These are phyloP conservation scores for Auriscalpium microsporum DNA, from an alignment of 768 basidiomycete genomes.

Conservation along the genomic window DNA sequence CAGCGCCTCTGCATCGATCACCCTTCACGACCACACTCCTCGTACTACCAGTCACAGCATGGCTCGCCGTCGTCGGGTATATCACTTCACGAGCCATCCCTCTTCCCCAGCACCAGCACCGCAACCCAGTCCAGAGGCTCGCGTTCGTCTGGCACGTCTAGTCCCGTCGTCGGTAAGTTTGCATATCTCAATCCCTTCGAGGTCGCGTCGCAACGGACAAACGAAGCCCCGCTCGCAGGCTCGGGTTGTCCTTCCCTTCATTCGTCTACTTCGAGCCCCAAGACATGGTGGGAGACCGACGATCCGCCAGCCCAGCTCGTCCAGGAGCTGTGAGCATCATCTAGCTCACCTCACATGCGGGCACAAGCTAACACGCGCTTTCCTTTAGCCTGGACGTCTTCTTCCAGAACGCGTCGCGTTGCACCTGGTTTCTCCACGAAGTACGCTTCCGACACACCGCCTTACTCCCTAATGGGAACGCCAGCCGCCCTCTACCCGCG, in stretches of 20 bases:
- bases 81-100: background rate
- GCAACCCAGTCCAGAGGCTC: slow-evolving; percentile 2
- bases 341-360: too few relatives aligned
- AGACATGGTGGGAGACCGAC: slow-evolving; percentile 1
- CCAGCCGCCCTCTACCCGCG: slow-evolving; percentile 21
- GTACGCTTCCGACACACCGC: slow-evolving; percentile 34
- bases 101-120: background rate
- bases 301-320: slow-evolving; percentile 8
- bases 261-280: background rate
- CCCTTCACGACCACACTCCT: slow-evolving; percentile 13
- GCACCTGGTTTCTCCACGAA: slow-evolving; percentile 60
- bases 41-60: slow-evolving; percentile 1
- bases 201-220: background rate
- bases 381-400: slow-evolving; percentile 48
- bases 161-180: slow-evolving; percentile 2
- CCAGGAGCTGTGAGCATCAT: slow-evolving; percentile 9
- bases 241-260: background rate
- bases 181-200: background rate
- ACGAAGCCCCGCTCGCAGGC: background rate
- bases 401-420: slow-evolving; percentile 44
- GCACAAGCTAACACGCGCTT: too few relatives aligned
- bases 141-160: slow-evolving; percentile 5
- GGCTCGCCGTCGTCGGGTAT: background rate
- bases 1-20: slow-evolving; percentile 3
- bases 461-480: slow-evolving; percentile 20